phyloP scores from a whole-genome alignment of 305 asterid genomes.

The Salvia sclarea region DNA sequence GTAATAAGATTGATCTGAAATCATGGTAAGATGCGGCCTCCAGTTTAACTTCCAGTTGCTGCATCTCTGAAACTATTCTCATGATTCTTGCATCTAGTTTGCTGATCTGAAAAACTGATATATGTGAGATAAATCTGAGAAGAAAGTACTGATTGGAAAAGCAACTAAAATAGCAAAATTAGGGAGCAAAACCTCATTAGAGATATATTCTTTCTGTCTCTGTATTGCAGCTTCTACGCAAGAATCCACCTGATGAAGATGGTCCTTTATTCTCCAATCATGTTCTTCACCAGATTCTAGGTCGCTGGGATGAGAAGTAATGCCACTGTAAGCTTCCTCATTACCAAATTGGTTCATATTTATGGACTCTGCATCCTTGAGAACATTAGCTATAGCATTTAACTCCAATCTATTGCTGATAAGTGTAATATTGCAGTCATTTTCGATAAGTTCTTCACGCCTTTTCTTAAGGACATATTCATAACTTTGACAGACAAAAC shows the following conservation, averaged over 20 bases:
- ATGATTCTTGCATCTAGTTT: slow-evolving; percentile 80
- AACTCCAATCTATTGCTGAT: slow-evolving; percentile 63
- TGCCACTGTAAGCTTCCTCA: slow-evolving; percentile 69
- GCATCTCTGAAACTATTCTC: slow-evolving; percentile 69
- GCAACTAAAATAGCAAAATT: slow-evolving; percentile 25
- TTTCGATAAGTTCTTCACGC: slow-evolving; percentile 63
- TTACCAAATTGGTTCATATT: slow-evolving; percentile 64
- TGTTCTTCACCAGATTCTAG: slow-evolving; percentile 80
- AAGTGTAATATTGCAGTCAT: slow-evolving; percentile 45
- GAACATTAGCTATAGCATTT: slow-evolving; percentile 77
- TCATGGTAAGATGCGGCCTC: slow-evolving; percentile 67
- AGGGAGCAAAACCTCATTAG: slow-evolving; percentile 68
- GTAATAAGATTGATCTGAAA: slow-evolving; percentile 62
- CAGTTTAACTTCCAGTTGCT: slow-evolving; percentile 73
- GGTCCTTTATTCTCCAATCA: slow-evolving; percentile 76
- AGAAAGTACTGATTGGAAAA: slow-evolving; percentile 9
- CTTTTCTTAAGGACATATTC: slow-evolving; percentile 70
- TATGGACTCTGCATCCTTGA: slow-evolving; percentile 85
- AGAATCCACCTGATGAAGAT: slow-evolving; percentile 76
- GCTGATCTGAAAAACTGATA: slow-evolving; percentile 67
- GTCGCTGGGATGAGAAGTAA: slow-evolving; percentile 61
- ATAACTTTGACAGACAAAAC: slow-evolving; percentile 59
- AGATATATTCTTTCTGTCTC: slow-evolving; percentile 83
- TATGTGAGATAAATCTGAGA: slow-evolving; percentile 39
- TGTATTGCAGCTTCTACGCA: slow-evolving; percentile 84